Percentiles rank a stretch among this genome's conserved stretches.
Conservation (phyloP, 2,329 filamentous ascomycete species). For the Ascochyta viciae-villosae region DNA sequence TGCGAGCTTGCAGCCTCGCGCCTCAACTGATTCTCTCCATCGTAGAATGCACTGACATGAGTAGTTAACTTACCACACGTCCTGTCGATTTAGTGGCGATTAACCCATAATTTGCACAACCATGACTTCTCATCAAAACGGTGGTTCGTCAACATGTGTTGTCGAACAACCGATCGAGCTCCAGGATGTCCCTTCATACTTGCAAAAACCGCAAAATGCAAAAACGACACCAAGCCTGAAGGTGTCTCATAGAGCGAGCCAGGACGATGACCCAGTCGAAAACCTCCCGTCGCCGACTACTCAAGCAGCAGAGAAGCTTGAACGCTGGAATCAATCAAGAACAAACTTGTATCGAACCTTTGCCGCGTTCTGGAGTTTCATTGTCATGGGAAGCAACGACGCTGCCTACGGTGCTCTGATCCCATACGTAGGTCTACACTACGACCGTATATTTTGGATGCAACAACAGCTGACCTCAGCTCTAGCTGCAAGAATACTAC, state of each 20-base stretch:
- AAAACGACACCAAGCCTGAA: slow-evolving; percentile 25
- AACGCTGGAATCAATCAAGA: slow-evolving; percentile 70
- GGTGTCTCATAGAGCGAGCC: slow-evolving; percentile 26
- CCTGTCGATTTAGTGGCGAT: neutral
- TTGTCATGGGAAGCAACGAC: slow-evolving; percentile 74
- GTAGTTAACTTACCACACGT: neutral
- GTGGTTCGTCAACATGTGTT: slow-evolving; percentile 45
- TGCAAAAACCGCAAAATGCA: slow-evolving; percentile 29
- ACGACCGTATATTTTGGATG: too few relatives aligned
- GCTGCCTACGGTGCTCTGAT: slow-evolving; percentile 66
- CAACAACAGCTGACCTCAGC: neutral
- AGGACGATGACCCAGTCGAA: slow-evolving; percentile 42
- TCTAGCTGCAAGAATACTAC: slow-evolving; percentile 69
- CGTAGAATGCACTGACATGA: neutral
- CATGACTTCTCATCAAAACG: slow-evolving; percentile 39
- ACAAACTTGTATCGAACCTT: slow-evolving; percentile 66
- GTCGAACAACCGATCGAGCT: slow-evolving; percentile 42
- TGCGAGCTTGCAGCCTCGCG: neutral
- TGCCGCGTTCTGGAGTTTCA: slow-evolving; percentile 66
- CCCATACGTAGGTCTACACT: slow-evolving; percentile 51
- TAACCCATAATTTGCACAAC: neutral
- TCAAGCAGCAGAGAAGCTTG: slow-evolving; percentile 50
- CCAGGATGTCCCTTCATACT: slow-evolving; percentile 34
- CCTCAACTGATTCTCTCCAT: too few relatives aligned
- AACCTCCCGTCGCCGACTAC: slow-evolving; percentile 57